Conservation (phyloP, 495 filamentous ascomycete genomes). For the Penicillium canariense region DNA sequence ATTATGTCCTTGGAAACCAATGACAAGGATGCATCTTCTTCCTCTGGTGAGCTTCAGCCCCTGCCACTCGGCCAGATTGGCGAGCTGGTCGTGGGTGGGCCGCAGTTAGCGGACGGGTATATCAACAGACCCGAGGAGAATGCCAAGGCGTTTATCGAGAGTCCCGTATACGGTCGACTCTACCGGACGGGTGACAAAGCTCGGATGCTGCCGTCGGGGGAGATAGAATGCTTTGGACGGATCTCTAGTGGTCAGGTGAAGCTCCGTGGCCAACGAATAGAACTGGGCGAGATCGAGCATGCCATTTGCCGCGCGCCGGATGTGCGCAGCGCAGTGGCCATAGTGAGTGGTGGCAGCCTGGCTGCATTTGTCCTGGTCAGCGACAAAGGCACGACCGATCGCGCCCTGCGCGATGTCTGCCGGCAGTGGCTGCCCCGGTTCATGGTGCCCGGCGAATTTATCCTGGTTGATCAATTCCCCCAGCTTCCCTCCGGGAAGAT, state of each 20-base stretch:
- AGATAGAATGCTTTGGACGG: conserved; percentile 78
- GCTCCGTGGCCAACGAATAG: conserved; percentile 75
- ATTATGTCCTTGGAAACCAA: conserved; percentile 49
- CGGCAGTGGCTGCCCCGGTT: conserved; percentile 68
- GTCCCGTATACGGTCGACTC: conserved; percentile 50
- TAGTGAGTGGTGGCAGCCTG: conserved; percentile 57
- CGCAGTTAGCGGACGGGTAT: conserved; percentile 75
- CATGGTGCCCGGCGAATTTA: conserved; percentile 73
- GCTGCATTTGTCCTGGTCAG: conserved; percentile 64
- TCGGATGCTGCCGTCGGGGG: conserved; percentile 59
- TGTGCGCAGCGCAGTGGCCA: conserved; percentile 54
- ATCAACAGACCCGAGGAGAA: conserved; percentile 75
- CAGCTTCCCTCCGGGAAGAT: conserved; percentile 76
- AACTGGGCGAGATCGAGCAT: conserved; percentile 81
- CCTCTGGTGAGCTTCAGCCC: conserved; percentile 37
- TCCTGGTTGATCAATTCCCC: conserved; percentile 60
- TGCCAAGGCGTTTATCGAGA: conserved; percentile 60
- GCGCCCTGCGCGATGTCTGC: conserved; percentile 55
- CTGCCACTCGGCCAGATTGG: conserved; percentile 70
- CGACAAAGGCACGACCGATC: conserved; percentile 24
- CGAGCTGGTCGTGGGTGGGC: conserved; percentile 79
- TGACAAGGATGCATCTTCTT: conserved; percentile 12
- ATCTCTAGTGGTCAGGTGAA: conserved; percentile 78
- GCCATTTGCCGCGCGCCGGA: conserved; percentile 54
- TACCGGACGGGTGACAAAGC: conserved; percentile 88